Base-by-base conservation (phyloP, 495 filamentous ascomycete genomes). In the Geoglossum glabrum region DNA sequence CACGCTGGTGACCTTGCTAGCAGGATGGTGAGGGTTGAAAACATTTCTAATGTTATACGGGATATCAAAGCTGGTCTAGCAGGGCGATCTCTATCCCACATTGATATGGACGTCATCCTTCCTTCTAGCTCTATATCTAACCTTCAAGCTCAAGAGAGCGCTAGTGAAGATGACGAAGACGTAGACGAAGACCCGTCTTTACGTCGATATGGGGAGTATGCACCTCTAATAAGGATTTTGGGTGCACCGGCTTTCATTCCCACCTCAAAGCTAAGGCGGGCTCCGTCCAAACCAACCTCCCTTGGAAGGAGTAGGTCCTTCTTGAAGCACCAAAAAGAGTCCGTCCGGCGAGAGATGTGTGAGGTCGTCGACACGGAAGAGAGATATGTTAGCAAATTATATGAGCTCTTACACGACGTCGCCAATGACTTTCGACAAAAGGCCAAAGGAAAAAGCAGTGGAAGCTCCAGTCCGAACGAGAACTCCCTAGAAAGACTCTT, bases 351-450 rank as follows among this genome's bases (percentile, higher is more conserved):
- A 60, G 89, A 94, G 64, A 84, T 99, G 80, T 85, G 81, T 61
- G 92, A 99, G 67, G 65, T 97, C 58, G 77, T 94, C 27, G 87
- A 94, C 63, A 99, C 92, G 0, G 92, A 99, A 69, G 87, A 90
- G 64, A 80, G 86, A 63, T 99, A 96, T 69, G 87, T 97, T 33
- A 72, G 75, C 65, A 94, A 95, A 64, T 63, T 97, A 36, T 79
- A 84, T 60, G 83, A 89, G 49, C 72, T 98, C 26, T 23, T 56
- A 46, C 80, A 85, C 55, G 79, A 79, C 60, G 77, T 95, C 19
- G 78, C 77, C 23, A 77, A 79, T 55, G 85, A 90, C 55, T 88
- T 85, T 64, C 81, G 80, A 34, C 67, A 76, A 61, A 85, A 80
- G 56, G 81, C 82, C 10, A 82, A 75, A 62, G 70, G 70, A 17